Conservation (phyloP, 2,329 filamentous ascomycete genomes). For the Ophiostoma tasmaniense region DNA sequence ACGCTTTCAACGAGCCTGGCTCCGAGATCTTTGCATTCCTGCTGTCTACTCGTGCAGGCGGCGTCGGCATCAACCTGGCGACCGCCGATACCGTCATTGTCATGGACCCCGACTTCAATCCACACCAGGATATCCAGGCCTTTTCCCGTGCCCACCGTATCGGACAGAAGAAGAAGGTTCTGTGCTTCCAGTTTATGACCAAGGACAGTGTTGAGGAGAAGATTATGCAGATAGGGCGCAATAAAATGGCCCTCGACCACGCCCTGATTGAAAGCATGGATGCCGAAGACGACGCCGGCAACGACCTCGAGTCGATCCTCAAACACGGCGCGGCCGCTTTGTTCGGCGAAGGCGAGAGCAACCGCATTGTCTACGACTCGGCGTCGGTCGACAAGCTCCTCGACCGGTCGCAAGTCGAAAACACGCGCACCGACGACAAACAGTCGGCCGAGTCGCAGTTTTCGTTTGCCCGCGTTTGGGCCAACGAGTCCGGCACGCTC, state of each 20-base stretch:
- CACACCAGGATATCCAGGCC: constrained; percentile 94
- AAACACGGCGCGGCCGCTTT: constrained; percentile 79
- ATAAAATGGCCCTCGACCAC: constrained; percentile 93
- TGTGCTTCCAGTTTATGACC: constrained; percentile 92
- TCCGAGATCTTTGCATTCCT: constrained; percentile 84
- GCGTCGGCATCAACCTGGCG: constrained; percentile 94
- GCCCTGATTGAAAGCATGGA: constrained; percentile 90
- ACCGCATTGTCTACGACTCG: constrained; percentile 72
- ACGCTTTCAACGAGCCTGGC: constrained; percentile 79
- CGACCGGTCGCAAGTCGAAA: constrained; percentile 75
- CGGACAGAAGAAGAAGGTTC: constrained; percentile 88
- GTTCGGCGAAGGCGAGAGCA: constrained; percentile 64
- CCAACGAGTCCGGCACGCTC: constrained; percentile 64
- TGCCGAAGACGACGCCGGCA: constrained; percentile 65
- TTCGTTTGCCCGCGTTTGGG: constrained; percentile 86
- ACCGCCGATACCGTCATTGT: constrained; percentile 98
- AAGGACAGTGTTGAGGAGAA: constrained; percentile 85
- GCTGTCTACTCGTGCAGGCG: constrained; percentile 86
- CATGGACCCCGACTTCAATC: constrained; percentile 93
- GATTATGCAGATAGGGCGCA: constrained; percentile 90
- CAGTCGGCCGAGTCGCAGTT: constrained; percentile 63
- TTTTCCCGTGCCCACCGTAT: constrained; percentile 91
- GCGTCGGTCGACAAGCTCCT: constrained; percentile 80
- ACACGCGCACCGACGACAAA: constrained; percentile 56
- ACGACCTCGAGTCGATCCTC: constrained; percentile 80